Conservation (phyloP, 805 yeast species). For the Spathaspora boniae region DNA sequence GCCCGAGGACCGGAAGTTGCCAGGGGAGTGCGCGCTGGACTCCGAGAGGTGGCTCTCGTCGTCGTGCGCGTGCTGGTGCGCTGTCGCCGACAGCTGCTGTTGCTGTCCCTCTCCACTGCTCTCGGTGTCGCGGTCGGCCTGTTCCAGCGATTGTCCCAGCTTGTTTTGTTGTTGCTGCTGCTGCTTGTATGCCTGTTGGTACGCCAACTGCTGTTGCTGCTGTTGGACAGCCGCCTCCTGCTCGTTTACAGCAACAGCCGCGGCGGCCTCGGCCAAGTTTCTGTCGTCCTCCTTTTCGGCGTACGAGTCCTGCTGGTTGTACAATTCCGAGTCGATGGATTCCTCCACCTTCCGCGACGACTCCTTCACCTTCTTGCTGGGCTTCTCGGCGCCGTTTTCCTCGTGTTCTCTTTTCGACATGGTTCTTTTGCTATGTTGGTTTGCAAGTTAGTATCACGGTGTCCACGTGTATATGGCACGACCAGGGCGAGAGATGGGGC, state of each 20-base stretch:
- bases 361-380: constrained; percentile 15
- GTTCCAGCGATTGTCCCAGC: too few relatives aligned
- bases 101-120: too few relatives aligned
- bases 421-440: constrained; percentile 15
- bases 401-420: constrained; percentile 24
- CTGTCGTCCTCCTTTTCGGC: constrained; percentile 12
- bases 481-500: too few relatives aligned
- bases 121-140: constrained; percentile 11
- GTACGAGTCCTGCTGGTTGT: constrained; percentile 15
- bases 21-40: constrained; percentile 33
- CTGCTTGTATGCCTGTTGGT: constrained; percentile 19
- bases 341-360: constrained; percentile 13
- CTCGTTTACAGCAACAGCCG: constrained; percentile 31
- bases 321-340: constrained; percentile 42
- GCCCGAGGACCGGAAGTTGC: constrained; percentile 18
- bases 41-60: constrained; percentile 10
- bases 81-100: constrained; percentile 13
- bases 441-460: too few relatives aligned
- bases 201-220: constrained; percentile 17
- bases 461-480: too few relatives aligned
- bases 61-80: too few relatives aligned
- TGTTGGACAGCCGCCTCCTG: constrained; percentile 19
- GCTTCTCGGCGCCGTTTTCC: constrained; percentile 7
- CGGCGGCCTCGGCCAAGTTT: constrained; percentile 35
- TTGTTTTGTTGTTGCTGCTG: constrained; percentile 14